Percentiles rank a stretch among this genome's conserved stretches.
phyloP scores from a whole-genome alignment of 139 green algal genomes.

The Chlamydomonas sphaeroides region DNA sequence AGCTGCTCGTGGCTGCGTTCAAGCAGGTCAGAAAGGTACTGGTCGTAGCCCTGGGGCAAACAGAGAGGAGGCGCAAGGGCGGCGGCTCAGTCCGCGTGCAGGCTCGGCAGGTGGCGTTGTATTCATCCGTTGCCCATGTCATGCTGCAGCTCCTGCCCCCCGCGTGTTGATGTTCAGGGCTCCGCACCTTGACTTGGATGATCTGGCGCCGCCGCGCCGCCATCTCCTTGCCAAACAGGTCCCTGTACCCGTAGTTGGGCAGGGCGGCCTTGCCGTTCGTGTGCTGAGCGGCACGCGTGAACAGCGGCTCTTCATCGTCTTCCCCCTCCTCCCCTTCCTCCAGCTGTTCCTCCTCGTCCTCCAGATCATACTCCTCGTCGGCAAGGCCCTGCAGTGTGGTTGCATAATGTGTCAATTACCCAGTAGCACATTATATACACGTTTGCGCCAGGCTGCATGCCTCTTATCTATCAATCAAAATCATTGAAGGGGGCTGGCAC shows the following conservation, averaged over 20 bases:
- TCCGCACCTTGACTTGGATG: constrained; percentile 38
- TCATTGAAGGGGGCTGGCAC: too few relatives aligned
- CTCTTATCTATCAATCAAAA: too few relatives aligned
- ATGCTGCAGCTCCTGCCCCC: too few relatives aligned
- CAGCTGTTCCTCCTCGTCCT: constrained; percentile 16
- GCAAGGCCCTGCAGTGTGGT: constrained; percentile 43
- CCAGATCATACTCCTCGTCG: constrained; percentile 47
- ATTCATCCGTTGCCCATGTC: too few relatives aligned
- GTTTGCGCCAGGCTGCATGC: too few relatives aligned
- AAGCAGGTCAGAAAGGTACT: constrained; percentile 45
- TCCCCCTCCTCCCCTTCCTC: not conserved
- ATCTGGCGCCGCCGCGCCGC: constrained; percentile 18
- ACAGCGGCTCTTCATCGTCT: constrained; percentile 30
- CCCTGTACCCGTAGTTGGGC: constrained; percentile 21
- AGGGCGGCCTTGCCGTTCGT: constrained; percentile 5
- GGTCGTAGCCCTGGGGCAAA: constrained; percentile 47
- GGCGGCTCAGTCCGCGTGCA: too few relatives aligned
- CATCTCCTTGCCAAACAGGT: constrained; percentile 42
- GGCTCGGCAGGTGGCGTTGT: too few relatives aligned
- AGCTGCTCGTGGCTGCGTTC: constrained; percentile 27
- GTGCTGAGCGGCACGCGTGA: not conserved
- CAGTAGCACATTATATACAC: too few relatives aligned
- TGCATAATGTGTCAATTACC: too few relatives aligned
- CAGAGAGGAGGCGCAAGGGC: too few relatives aligned
- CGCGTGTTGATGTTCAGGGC: too few relatives aligned